These are phyloP conservation scores for Monilinia vaccinii-corymbosi DNA, from an alignment of 2,329 filamentous ascomycete species.

Conservation along the genomic window DNA sequence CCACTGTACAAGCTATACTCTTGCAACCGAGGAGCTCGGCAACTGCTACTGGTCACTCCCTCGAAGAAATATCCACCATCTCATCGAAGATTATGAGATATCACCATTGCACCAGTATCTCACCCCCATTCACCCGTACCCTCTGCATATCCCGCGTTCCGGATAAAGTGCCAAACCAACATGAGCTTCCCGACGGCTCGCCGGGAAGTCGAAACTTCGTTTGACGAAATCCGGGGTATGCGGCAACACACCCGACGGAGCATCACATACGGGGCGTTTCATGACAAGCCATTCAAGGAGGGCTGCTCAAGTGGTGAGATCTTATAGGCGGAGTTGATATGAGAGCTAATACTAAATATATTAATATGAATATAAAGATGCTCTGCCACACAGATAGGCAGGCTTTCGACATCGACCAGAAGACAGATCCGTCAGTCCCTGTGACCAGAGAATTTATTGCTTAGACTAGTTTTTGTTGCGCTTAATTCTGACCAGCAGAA, in stretches of 20 bases:
- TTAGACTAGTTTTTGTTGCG: background rate
- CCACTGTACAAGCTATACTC: background rate
- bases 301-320: background rate
- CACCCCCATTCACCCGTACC: background rate
- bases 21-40: background rate
- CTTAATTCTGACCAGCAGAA: background rate
- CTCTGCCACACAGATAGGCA: background rate
- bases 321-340: background rate
- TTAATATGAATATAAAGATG: conserved; percentile 7
- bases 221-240: conserved; percentile 8
- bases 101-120: background rate
- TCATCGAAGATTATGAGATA: background rate
- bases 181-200: conserved; percentile 12
- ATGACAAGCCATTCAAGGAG: background rate
- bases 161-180: background rate
- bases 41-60: background rate
- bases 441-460: background rate
- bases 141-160: background rate
- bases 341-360: background rate
- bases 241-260: background rate
- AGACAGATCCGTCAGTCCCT: background rate
- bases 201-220: conserved; percentile 13
- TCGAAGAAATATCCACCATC: background rate
- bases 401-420: background rate
- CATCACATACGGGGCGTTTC: background rate